A percentile compares a stretch with the other conserved stretches of the same genome.
Evolutionary conservation across 257 asterid species (phyloP).

Genomic region (Coffea canephora): DNA sequence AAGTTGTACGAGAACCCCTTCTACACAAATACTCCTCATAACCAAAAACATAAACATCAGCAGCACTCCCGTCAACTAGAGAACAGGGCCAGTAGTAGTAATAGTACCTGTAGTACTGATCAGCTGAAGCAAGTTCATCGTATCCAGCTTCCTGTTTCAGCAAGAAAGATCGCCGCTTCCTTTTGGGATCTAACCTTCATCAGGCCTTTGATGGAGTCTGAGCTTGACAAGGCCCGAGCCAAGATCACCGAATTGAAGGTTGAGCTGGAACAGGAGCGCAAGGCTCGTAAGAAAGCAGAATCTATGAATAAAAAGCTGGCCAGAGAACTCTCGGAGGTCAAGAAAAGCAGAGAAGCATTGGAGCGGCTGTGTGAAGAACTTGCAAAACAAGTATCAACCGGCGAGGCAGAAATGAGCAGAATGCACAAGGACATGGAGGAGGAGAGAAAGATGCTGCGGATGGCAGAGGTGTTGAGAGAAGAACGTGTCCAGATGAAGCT

Average conservation of each 20-base stretch:
- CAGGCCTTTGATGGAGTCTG: slow-evolving; percentile 67
- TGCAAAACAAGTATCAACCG: slow-evolving; percentile 37
- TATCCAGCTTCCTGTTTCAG: slow-evolving; percentile 69
- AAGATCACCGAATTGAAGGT: slow-evolving; percentile 41
- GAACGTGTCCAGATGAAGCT: slow-evolving; percentile 92
- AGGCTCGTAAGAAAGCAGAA: slow-evolving; percentile 50
- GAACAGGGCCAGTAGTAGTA: neutral
- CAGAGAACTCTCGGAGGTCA: slow-evolving; percentile 51
- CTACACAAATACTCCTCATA: slow-evolving; percentile 33
- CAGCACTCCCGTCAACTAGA: neutral
- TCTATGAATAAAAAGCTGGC: slow-evolving; percentile 39
- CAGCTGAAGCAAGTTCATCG: slow-evolving; percentile 47
- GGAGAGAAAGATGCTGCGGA: slow-evolving; percentile 76
- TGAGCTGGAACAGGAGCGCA: slow-evolving; percentile 48
- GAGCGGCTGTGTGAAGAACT: slow-evolving; percentile 52
- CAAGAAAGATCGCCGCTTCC: slow-evolving; percentile 66
- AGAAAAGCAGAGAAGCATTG: slow-evolving; percentile 51
- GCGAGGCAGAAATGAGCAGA: slow-evolving; percentile 35
- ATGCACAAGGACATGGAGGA: slow-evolving; percentile 63
- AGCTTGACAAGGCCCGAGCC: slow-evolving; percentile 46
- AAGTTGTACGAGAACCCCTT: slow-evolving; percentile 83
- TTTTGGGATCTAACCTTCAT: slow-evolving; percentile 74
- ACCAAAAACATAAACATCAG: slow-evolving; percentile 1
- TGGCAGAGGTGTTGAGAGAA: slow-evolving; percentile 76
- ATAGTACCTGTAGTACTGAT: neutral